Conservation (phyloP, 352 stramenopile genomes). For the Globisporangium solare region DNA sequence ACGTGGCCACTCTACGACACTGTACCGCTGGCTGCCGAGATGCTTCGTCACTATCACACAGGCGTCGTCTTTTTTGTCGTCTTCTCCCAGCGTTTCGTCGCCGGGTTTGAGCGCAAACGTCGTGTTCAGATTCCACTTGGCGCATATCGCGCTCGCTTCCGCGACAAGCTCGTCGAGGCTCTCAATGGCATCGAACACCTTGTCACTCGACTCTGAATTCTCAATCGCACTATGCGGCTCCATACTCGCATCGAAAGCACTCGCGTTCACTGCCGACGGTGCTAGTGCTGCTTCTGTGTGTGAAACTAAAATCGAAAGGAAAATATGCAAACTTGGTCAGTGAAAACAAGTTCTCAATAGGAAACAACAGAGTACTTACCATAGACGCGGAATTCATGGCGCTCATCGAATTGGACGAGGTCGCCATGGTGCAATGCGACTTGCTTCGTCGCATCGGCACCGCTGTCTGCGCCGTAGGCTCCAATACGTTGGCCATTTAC, state of each 20-base stretch:
- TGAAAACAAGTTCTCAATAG: not conserved
- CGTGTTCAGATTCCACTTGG: slow-evolving; percentile 46
- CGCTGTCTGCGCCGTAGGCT: slow-evolving; percentile 3
- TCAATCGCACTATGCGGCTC: not conserved
- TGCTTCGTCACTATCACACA: slow-evolving; percentile 49
- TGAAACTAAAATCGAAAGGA: not conserved
- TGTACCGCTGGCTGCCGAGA: slow-evolving; percentile 33
- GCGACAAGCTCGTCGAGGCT: slow-evolving; percentile 24
- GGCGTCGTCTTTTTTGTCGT: not conserved
- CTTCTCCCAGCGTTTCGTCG: slow-evolving; percentile 1
- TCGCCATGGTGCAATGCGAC: slow-evolving; percentile 43
- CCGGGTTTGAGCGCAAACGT: slow-evolving; percentile 28
- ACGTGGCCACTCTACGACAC: slow-evolving; percentile 36
- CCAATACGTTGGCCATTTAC: slow-evolving; percentile 33
- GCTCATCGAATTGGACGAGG: slow-evolving; percentile 34
- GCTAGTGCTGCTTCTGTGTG: not conserved
- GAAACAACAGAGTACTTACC: slow-evolving; percentile 18
- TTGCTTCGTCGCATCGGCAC: not conserved
- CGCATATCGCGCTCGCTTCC: slow-evolving; percentile 60
- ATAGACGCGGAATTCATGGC: slow-evolving; percentile 41
- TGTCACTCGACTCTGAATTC: not conserved
- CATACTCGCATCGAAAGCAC: not conserved
- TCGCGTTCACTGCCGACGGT: too few relatives aligned
- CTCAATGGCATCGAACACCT: not conserved
- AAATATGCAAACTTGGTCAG: not conserved